Evolutionary conservation across 768 basidiomycete species (phyloP).

Genomic region (Holtermannia corniformis): DNA sequence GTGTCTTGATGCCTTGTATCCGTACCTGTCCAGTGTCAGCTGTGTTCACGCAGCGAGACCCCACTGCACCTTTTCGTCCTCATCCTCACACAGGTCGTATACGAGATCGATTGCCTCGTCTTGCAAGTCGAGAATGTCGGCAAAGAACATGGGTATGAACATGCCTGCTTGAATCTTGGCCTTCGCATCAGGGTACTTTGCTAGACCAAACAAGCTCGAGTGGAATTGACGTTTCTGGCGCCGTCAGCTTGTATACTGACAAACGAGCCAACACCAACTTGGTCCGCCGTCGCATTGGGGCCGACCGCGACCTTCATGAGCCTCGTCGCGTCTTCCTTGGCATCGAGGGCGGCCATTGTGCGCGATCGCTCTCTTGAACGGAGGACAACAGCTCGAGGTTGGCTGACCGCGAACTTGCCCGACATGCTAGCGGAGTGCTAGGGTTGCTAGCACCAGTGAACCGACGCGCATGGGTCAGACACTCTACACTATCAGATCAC

Average conservation of each 20-base stretch:
- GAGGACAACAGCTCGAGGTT: too few species aligned
- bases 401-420: too few species aligned
- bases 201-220: background rate
- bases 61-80: constrained; percentile 26
- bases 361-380: too few species aligned
- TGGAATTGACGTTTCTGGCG: background rate
- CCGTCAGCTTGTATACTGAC: too few species aligned
- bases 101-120: constrained; percentile 29
- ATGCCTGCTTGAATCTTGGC: constrained; percentile 7
- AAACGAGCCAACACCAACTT: background rate
- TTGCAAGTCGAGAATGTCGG: constrained; percentile 32
- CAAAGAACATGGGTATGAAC: constrained; percentile 21
- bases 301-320: background rate
- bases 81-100: constrained; percentile 35
- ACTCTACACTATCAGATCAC: too few species aligned
- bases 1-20: constrained; percentile 27
- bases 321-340: background rate
- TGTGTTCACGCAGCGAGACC: background rate
- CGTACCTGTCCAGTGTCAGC: constrained; percentile 11
- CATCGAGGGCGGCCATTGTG: background rate
- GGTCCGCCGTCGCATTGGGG: background rate
- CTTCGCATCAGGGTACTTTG: background rate
- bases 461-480: too few species aligned
- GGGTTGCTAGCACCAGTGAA: too few species aligned
- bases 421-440: too few species aligned